Conservation (phyloP, 805 yeast species). For the Nakazawaea wickerhamii region DNA sequence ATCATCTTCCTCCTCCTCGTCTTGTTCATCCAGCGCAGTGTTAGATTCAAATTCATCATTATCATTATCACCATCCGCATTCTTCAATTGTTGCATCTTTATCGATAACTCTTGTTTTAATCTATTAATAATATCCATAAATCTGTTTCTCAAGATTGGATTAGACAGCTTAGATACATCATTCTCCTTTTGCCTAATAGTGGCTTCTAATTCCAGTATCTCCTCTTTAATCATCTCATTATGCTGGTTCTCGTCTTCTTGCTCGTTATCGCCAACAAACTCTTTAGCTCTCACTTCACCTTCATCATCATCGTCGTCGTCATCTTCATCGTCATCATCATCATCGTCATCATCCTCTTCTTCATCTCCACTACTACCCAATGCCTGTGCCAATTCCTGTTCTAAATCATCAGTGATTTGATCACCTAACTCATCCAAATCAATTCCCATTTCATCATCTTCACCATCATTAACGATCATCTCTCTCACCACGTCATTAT, state of each 20-base stretch:
- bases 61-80: constrained; percentile 21
- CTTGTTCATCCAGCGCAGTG: constrained; percentile 25
- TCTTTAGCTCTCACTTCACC: constrained; percentile 47
- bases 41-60: constrained; percentile 22
- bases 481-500: constrained; percentile 25
- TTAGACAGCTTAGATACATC: constrained; percentile 72
- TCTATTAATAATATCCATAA: constrained; percentile 72
- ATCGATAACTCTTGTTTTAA: constrained; percentile 77
- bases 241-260: constrained; percentile 52
- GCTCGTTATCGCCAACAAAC: constrained; percentile 50
- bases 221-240: constrained; percentile 78
- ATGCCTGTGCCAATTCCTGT: constrained; percentile 10
- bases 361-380: constrained; percentile 7
- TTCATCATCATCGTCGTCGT: constrained; percentile 37
- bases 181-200: constrained; percentile 67
- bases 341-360: constrained; percentile 34
- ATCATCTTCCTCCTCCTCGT: constrained; percentile 26
- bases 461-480: constrained; percentile 24
- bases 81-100: constrained; percentile 62
- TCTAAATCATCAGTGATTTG: constrained; percentile 13
- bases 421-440: constrained; percentile 10
- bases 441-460: constrained; percentile 18
- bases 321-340: constrained; percentile 43
- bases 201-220: constrained; percentile 71
- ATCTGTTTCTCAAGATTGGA: constrained; percentile 82